Conservation (phyloP, 2,329 filamentous ascomycete genomes). For the Aspergillus ibericus region DNA sequence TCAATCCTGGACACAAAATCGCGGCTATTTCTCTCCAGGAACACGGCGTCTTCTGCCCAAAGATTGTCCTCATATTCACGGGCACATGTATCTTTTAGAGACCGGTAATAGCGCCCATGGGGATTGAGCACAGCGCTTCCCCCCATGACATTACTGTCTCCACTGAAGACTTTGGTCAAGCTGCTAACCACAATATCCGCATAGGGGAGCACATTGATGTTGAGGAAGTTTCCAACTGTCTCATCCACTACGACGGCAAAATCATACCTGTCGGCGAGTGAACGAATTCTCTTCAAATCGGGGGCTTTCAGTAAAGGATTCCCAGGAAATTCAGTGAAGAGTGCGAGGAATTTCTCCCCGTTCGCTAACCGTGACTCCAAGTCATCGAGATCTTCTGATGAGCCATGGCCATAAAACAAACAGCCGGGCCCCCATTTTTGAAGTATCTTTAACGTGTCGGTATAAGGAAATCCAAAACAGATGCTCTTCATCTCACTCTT, state of each 20-base stretch:
- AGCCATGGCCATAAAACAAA: slow-evolving; percentile 81
- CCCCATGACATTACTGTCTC: slow-evolving; percentile 98
- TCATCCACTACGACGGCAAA: slow-evolving; percentile 94
- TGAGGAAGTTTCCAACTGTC: slow-evolving; percentile 94
- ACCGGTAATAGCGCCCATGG: slow-evolving; percentile 66
- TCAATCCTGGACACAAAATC: slow-evolving; percentile 83
- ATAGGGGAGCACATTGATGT: slow-evolving; percentile 86
- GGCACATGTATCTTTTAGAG: slow-evolving; percentile 66
- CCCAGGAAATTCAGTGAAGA: slow-evolving; percentile 94
- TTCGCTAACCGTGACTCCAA: slow-evolving; percentile 68
- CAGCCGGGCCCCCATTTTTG: slow-evolving; percentile 92
- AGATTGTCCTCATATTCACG: slow-evolving; percentile 81
- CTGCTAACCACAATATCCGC: slow-evolving; percentile 93
- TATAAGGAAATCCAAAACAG: slow-evolving; percentile 95
- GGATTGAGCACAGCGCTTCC: slow-evolving; percentile 69
- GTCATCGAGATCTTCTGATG: slow-evolving; percentile 75
- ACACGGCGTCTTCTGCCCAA: slow-evolving; percentile 91
- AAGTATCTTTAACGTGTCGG: slow-evolving; percentile 92
- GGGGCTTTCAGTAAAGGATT: slow-evolving; percentile 87
- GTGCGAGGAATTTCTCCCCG: slow-evolving; percentile 74
- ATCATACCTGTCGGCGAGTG: slow-evolving; percentile 76
- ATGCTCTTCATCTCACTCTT: slow-evolving; percentile 72
- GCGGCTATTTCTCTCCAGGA: slow-evolving; percentile 93
- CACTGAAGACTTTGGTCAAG: slow-evolving; percentile 94
- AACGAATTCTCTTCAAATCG: slow-evolving; percentile 77